Percentiles rank a stretch among this genome's conserved stretches.
These are phyloP conservation scores for Candida freyschussii DNA, from an alignment of 1,139 yeast species.

Conservation along the genomic window DNA sequence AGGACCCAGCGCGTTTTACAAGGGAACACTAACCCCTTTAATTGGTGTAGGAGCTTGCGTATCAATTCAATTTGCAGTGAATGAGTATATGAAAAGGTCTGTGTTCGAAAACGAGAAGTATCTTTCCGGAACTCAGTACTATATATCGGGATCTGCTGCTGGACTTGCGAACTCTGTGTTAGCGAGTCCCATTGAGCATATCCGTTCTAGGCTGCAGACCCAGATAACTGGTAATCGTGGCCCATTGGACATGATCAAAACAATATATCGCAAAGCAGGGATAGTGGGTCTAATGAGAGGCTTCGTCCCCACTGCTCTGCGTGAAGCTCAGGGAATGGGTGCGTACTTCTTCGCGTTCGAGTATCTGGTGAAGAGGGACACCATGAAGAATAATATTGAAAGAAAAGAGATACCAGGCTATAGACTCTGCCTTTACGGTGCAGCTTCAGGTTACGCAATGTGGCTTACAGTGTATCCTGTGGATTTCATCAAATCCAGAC, in stretches of 20 bases:
- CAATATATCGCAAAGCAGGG: constrained; percentile 50
- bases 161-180: constrained; percentile 85
- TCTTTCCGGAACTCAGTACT: constrained; percentile 54
- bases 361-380: constrained; percentile 68
- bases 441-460: constrained; percentile 78
- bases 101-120: constrained; percentile 41
- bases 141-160: constrained; percentile 79
- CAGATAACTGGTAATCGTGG: constrained; percentile 55
- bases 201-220: constrained; percentile 85
- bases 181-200: constrained; percentile 90
- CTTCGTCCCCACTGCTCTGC: constrained; percentile 66
- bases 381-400: constrained; percentile 35
- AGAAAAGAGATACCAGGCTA: constrained; percentile 77
- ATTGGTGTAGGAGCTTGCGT: constrained; percentile 93
- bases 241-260: constrained; percentile 72
- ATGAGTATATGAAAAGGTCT: constrained; percentile 85
- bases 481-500: constrained; percentile 78
- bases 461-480: constrained; percentile 82
- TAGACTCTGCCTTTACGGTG: constrained; percentile 80
- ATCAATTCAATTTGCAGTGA: constrained; percentile 83
- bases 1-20: constrained; percentile 78
- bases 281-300: constrained; percentile 71
- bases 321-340: constrained; percentile 89
- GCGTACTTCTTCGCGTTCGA: constrained; percentile 86
- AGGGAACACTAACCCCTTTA: constrained; percentile 83